Evolutionary conservation across 2,329 filamentous ascomycete species (phyloP).

Genomic region (Leptosphaerulina australis): DNA sequence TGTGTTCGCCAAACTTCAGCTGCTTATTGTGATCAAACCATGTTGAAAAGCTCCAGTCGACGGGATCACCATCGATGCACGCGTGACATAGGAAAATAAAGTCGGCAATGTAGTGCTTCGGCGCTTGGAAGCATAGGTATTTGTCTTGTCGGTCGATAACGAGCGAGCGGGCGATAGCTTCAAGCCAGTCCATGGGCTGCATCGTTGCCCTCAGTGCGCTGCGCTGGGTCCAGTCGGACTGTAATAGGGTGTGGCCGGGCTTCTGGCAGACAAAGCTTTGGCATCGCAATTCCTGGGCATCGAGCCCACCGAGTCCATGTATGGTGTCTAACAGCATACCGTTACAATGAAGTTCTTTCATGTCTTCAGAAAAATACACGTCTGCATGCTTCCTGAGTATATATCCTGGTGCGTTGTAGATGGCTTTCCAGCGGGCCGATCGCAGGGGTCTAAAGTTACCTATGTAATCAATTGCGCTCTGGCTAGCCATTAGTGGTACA

Average conservation of each 20-base stretch:
- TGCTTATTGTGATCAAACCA: constrained; percentile 37
- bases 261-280: constrained; percentile 33
- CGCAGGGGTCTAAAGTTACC: constrained; percentile 40
- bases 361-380: constrained; percentile 29
- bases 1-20: constrained; percentile 23
- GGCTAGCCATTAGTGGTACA: constrained; percentile 44
- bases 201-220: constrained; percentile 16
- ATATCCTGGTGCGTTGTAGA: constrained; percentile 36
- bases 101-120: constrained; percentile 31
- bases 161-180: constrained; percentile 33
- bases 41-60: constrained; percentile 35
- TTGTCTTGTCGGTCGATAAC: constrained; percentile 42
- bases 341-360: constrained; percentile 34
- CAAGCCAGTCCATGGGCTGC: constrained; percentile 27
- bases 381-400: constrained; percentile 24
- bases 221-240: constrained; percentile 12
- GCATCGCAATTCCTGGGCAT: constrained; percentile 35
- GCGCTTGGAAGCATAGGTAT: constrained; percentile 37
- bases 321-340: constrained; percentile 34
- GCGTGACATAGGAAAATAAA: constrained; percentile 37
- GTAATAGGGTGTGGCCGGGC: constrained; percentile 23
- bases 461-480: constrained; percentile 36
- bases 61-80: constrained; percentile 24
- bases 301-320: constrained; percentile 34
- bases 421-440: constrained; percentile 29